These are phyloP conservation scores for Penicillium waksmanii DNA, from an alignment of 495 filamentous ascomycete genomes.

Conservation along the genomic window DNA sequence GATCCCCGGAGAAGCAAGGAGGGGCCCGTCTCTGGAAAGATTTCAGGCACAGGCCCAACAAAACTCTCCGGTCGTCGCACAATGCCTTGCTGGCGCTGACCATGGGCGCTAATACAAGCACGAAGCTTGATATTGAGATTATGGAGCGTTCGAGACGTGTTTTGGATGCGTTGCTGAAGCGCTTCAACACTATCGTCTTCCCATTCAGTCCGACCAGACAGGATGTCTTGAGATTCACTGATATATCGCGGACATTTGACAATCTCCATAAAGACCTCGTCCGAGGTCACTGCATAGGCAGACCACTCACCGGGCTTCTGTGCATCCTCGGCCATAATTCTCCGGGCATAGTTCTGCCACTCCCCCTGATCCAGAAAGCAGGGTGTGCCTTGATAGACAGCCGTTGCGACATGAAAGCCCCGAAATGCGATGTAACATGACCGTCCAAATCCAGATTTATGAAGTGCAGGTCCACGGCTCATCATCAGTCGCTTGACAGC, in stretches of 20 bases:
- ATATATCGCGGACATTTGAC: constrained; percentile 38
- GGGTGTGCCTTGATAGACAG: constrained; percentile 30
- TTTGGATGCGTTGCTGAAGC: constrained; percentile 26
- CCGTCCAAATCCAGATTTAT: constrained; percentile 27
- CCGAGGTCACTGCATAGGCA: constrained; percentile 28
- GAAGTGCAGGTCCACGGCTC: constrained; percentile 26
- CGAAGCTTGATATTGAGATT: constrained; percentile 22
- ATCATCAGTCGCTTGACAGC: constrained; percentile 37
- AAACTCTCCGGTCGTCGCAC: constrained; percentile 27
- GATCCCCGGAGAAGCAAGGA: constrained; percentile 32
- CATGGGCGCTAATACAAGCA: constrained; percentile 29
- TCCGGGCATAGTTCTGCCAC: constrained; percentile 30
- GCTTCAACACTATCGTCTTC: constrained; percentile 4
- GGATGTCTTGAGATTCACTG: constrained; percentile 28
- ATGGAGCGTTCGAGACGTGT: constrained; percentile 20
- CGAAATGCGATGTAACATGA: constrained; percentile 39
- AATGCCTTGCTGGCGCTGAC: constrained; percentile 31
- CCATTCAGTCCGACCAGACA: constrained; percentile 5
- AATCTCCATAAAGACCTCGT: constrained; percentile 36
- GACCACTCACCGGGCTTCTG: constrained; percentile 30
- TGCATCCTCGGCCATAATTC: constrained; percentile 31
- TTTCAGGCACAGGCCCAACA: constrained; percentile 29
- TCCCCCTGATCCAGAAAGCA: constrained; percentile 39
- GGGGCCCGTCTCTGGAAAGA: constrained; percentile 35
- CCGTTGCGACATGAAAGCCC: constrained; percentile 37